Evolutionary conservation across 495 filamentous ascomycete species (phyloP).

Genomic region (Trichocladium antarcticum): DNA sequence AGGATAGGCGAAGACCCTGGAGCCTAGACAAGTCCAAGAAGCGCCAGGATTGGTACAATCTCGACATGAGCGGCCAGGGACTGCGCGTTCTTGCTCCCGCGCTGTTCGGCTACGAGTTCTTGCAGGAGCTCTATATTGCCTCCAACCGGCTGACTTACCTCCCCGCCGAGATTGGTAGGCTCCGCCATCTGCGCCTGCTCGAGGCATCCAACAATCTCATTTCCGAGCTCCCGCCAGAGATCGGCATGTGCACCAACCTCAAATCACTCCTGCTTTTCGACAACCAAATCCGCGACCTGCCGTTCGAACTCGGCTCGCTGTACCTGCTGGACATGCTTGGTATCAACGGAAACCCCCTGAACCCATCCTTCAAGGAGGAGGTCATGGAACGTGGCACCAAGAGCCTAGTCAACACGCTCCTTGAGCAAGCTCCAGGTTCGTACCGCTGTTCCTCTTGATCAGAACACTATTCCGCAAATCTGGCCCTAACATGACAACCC

Average conservation of each 20-base stretch:
- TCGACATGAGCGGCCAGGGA: constrained; percentile 91
- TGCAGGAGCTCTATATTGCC: constrained; percentile 81
- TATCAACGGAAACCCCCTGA: constrained; percentile 81
- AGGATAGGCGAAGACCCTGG: constrained; percentile 53
- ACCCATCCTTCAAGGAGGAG: constrained; percentile 57
- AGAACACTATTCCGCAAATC: neutral
- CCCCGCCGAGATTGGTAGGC: constrained; percentile 63
- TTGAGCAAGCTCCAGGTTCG: constrained; percentile 73
- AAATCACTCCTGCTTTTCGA: constrained; percentile 73
- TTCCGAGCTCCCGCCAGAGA: constrained; percentile 71
- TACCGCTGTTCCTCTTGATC: constrained; percentile 5
- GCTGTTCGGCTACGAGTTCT: constrained; percentile 75
- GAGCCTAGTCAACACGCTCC: constrained; percentile 67
- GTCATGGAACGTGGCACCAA: constrained; percentile 80
- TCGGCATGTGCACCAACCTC: constrained; percentile 89
- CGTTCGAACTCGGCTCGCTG: constrained; percentile 76
- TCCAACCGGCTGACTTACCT: constrained; percentile 75
- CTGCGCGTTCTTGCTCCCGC: constrained; percentile 64
- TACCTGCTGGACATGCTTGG: constrained; percentile 79
- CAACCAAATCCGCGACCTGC: constrained; percentile 72
- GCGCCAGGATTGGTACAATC: constrained; percentile 75
- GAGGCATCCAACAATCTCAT: constrained; percentile 85
- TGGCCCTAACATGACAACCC: neutral
- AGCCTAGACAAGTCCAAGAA: constrained; percentile 45
- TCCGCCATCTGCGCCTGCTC: constrained; percentile 66